A percentile compares a stretch with the other conserved stretches of the same genome.
These are phyloP conservation scores for Pistacia atlantica DNA, from an alignment of 345 rosid genomes.

Conservation along the genomic window DNA sequence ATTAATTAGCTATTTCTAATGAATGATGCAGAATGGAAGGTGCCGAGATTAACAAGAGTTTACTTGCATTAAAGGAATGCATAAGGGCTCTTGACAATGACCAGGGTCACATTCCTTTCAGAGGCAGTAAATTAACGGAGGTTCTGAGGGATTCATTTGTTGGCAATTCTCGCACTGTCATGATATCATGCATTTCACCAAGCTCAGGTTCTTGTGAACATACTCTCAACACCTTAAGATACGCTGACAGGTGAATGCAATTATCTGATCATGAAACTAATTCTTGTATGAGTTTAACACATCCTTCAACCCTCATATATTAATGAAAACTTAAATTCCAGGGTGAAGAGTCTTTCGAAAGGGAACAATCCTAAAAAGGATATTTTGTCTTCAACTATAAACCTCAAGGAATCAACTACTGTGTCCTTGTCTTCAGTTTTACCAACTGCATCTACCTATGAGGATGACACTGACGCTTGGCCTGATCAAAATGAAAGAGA, in stretches of 20 bases:
- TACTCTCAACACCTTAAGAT: conserved; percentile 95
- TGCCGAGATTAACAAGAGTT: conserved; percentile 98
- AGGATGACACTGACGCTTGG: conserved; percentile 84
- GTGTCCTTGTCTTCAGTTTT: conserved; percentile 63
- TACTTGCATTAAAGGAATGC: conserved; percentile 96
- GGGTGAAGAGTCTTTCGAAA: conserved; percentile 98
- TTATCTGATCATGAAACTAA: neutral
- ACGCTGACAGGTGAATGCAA: conserved; percentile 85
- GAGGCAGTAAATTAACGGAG: conserved; percentile 98
- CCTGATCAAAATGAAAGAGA: conserved; percentile 71
- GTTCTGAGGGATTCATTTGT: conserved; percentile 98
- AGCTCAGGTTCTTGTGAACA: conserved; percentile 98
- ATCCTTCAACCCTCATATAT: neutral
- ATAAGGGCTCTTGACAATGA: conserved; percentile 99
- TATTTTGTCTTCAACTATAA: conserved; percentile 61
- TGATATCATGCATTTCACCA: conserved; percentile 98
- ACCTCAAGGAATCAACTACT: conserved; percentile 75
- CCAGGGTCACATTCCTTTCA: conserved; percentile 97
- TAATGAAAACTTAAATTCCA: conserved; percentile 27
- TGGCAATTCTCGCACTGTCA: conserved; percentile 96
- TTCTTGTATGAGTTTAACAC: neutral
- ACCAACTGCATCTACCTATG: conserved; percentile 58
- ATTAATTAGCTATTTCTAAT: conserved; percentile 21
- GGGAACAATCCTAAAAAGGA: conserved; percentile 88
- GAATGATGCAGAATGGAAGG: conserved; percentile 87